Evolutionary conservation across 257 asterid genomes (phyloP), one percentile per base, ranked within the genome.

Genomic region (Penstemon davidsonii): DNA sequence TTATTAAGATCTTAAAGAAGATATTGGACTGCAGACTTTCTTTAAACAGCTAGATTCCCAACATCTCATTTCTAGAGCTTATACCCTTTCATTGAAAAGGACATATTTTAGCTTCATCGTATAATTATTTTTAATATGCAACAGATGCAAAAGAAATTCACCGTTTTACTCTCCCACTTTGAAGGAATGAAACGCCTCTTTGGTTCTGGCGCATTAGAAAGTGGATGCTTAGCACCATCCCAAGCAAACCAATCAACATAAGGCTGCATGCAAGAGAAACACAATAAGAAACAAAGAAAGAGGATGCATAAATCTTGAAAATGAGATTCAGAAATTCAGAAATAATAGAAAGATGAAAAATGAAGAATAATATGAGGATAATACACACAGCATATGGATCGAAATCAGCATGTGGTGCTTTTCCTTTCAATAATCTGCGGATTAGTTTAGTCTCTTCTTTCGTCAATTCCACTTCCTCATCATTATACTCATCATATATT

Each of bases 111-210:
- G 55, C 46, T 69, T 55, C 49, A 36, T 73, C 64, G 7, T 36
- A 67, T 41, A 57, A 62, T 39, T 41, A 73, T 10, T 25, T 55
- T 47, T 42, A 42, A 63, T 45, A 51, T 8, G n/a, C 40, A 70
- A 11, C 44, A 69, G n/a, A 18, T 63, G 50, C 19, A 58, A 67
- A 52, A 40, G 61, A 11, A 55, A 62, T 60, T 45, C 68, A 94
- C 99, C 99, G 41, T 78, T 82, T 78, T 88, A 78, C 88, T 84
- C 83, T 94, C 99, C 96, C 88, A 88, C 81, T 87, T 90, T 49
- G 99, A 94, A 62, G 91, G 96, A 78, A 83, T 83, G 82, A 94
- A 94, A 63, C 99, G 99, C 37, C 99, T 85, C 85, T 94, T 94
- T 54, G 99, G 99, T 83, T 94, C 99, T 6, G 99, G 97, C 10